Evolutionary conservation across 176 grass and related monocot genomes (phyloP).

Genomic region (Secale cereale): DNA sequence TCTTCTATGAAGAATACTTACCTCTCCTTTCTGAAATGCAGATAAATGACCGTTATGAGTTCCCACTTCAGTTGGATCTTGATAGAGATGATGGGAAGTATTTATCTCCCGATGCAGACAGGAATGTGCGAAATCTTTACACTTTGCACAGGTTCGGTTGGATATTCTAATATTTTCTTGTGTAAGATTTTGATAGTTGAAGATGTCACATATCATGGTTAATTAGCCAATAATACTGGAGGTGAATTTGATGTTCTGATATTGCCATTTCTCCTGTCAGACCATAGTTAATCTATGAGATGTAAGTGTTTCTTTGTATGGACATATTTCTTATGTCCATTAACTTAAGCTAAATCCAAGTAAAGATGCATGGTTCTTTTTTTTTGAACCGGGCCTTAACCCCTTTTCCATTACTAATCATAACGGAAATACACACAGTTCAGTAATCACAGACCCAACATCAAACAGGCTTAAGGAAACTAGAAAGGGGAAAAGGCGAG

Average conservation of each 20-base stretch:
- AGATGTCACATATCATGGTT: constrained; percentile 8
- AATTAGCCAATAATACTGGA: not conserved
- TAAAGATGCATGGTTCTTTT: not conserved
- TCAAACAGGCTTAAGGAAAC: no score
- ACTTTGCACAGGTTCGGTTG: constrained; percentile 87
- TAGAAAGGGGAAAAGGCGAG: no score
- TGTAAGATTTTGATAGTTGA: constrained; percentile 9
- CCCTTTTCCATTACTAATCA: no score
- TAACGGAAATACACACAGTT: no score
- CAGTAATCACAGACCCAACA: no score
- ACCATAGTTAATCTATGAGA: not conserved
- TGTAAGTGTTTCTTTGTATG: not conserved
- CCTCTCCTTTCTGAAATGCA: constrained; percentile 48
- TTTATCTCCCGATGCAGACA: constrained; percentile 94
- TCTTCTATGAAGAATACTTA: constrained; percentile 23
- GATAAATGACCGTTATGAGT: constrained; percentile 99
- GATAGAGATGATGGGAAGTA: constrained; percentile 93
- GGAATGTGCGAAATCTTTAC: constrained; percentile 90
- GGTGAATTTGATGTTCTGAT: constrained; percentile 3
- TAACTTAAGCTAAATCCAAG: constrained; percentile 6
- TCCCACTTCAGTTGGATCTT: constrained; percentile 97
- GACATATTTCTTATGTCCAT: not conserved
- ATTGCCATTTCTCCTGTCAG: not conserved
- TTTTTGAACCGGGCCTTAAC: no score
- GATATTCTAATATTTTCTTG: not conserved